Conservation (phyloP, 1,284 basidiomycete genomes). For the Ceratobasidium sp. region DNA sequence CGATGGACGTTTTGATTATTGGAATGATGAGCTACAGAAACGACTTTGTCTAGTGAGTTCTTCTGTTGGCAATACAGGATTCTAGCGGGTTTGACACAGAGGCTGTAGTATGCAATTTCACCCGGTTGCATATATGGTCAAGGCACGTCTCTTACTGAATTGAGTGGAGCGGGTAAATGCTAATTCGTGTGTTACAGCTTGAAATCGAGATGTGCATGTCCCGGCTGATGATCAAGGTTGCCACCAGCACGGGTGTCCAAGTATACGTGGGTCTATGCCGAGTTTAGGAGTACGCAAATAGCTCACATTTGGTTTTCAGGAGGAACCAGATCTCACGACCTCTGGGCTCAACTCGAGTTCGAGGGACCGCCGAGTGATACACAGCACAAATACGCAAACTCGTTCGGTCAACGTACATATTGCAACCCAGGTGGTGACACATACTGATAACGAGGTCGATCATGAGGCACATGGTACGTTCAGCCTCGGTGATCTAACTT, state of each 20-base stretch:
- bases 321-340: conserved; percentile 17
- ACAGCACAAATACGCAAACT: background rate
- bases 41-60: conserved; percentile 36
- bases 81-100: background rate
- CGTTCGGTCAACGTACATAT: conserved; percentile 32
- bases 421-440: conserved; percentile 28
- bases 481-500: background rate
- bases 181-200: conserved; percentile 20
- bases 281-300: too few species aligned
- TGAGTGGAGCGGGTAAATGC: background rate
- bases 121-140: conserved; percentile 42
- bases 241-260: conserved; percentile 24
- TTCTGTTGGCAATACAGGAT: background rate
- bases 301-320: background rate
- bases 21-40: conserved; percentile 42
- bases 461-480: conserved; percentile 32
- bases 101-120: conserved; percentile 38
- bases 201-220: conserved; percentile 42
- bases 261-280: conserved; percentile 13
- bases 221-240: conserved; percentile 38
- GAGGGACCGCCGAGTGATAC: background rate
- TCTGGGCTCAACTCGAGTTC: conserved; percentile 13
- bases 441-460: conserved; percentile 27
- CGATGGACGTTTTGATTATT: conserved; percentile 43
- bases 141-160: conserved; percentile 4